Conservation (phyloP, 495 filamentous ascomycete species). For the Penicillium dipodomyicola region DNA sequence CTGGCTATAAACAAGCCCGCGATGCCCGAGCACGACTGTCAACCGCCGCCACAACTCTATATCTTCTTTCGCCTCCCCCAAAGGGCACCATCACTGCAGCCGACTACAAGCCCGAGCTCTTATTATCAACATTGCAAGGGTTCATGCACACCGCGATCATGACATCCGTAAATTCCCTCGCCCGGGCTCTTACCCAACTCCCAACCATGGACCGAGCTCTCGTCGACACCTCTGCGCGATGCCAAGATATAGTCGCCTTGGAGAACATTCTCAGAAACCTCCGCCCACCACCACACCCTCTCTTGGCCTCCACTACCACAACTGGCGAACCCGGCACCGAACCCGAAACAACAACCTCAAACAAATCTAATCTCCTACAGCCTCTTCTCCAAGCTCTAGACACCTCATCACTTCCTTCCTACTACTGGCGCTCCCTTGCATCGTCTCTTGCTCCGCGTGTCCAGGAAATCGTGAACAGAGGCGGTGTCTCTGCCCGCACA, state of each 20-base stretch:
- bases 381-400: conserved; percentile 78
- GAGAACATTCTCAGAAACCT: conserved; percentile 72
- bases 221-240: conserved; percentile 74
- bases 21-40: conserved; percentile 70
- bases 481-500: conserved; percentile 79
- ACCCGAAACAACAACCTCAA: conserved; percentile 8
- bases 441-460: conserved; percentile 72
- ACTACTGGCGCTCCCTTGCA: conserved; percentile 88
- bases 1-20: conserved; percentile 76
- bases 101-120: conserved; percentile 58
- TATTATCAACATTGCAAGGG: conserved; percentile 73
- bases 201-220: conserved; percentile 81
- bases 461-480: conserved; percentile 75
- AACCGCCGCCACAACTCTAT: conserved; percentile 74
- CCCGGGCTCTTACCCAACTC: conserved; percentile 71
- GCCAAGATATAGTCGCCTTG: conserved; percentile 85
- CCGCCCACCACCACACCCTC: conserved; percentile 62
- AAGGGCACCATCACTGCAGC: conserved; percentile 20
- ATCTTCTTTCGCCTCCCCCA: conserved; percentile 69
- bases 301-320: conserved; percentile 40
- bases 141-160: conserved; percentile 77
- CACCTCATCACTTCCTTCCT: conserved; percentile 79
- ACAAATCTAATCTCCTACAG: conserved; percentile 59
- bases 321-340: conserved; percentile 10
- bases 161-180: conserved; percentile 66